Evolutionary conservation across 805 yeast species (phyloP).

Genomic region (Pichia phayaonensis): DNA sequence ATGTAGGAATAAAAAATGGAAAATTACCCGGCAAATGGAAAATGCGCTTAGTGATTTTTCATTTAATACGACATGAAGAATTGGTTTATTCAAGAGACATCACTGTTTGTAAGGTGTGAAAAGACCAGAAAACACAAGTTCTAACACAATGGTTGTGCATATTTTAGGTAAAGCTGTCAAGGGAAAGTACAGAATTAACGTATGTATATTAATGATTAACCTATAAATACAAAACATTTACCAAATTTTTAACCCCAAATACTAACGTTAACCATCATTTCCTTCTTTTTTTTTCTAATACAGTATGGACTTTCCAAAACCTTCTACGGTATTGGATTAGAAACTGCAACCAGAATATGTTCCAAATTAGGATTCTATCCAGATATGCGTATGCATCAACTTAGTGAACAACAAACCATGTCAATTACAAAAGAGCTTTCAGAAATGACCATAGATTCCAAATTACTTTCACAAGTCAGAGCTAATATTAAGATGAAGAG

Average conservation of each 20-base stretch:
- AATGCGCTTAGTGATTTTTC: too few species aligned
- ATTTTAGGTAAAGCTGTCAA: conserved; percentile 44
- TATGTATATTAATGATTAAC: conserved; percentile 13
- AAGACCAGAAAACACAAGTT: background rate
- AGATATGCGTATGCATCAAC: conserved; percentile 87
- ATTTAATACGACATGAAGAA: background rate
- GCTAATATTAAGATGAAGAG: conserved; percentile 75
- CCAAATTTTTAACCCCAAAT: background rate
- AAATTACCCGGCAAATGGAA: background rate
- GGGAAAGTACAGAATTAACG: conserved; percentile 31
- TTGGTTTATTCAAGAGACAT: background rate
- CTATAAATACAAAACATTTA: too few species aligned
- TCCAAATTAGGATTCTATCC: conserved; percentile 90
- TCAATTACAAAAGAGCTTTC: conserved; percentile 82
- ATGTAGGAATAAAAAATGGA: background rate
- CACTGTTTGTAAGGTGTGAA: background rate
- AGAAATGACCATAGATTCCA: conserved; percentile 75
- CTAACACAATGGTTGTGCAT: conserved; percentile 39
- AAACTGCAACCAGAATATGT: conserved; percentile 67
- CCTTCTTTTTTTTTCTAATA: background rate
- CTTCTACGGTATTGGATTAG: conserved; percentile 80
- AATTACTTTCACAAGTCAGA: conserved; percentile 62
- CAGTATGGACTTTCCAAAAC: conserved; percentile 62
- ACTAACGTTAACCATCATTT: background rate
- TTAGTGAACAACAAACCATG: conserved; percentile 80